A percentile compares a stretch with the other conserved stretches of the same genome.
phyloP scores from a whole-genome alignment of 495 filamentous ascomycete species.

The Tuber melanosporum region DNA sequence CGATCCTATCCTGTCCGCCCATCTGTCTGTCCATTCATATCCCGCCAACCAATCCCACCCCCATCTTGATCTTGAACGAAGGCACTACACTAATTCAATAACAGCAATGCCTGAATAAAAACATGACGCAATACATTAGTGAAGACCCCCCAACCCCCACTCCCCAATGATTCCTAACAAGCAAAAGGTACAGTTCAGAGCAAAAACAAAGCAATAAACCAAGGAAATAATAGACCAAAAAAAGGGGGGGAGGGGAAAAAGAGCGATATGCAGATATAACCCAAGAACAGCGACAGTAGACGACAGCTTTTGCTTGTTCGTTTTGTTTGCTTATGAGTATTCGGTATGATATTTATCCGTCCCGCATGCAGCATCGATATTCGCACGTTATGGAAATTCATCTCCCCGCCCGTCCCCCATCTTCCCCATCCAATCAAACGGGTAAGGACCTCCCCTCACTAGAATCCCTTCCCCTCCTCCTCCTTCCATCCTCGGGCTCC shows the following conservation, averaged over 20 bases:
- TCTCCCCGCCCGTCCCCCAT: background rate
- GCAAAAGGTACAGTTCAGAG: background rate
- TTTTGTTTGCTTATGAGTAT: background rate
- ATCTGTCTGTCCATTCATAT: background rate
- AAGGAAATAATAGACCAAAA: background rate
- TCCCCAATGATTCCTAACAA: background rate
- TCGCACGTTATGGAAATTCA: background rate
- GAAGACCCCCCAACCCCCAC: background rate
- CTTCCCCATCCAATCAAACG: conserved; percentile 9
- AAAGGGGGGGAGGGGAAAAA: too few species aligned
- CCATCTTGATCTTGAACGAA: background rate
- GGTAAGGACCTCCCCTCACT: conserved; percentile 20
- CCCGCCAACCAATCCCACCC: background rate
- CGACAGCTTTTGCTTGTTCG: background rate
- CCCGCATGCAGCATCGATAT: background rate
- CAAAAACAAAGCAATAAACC: background rate
- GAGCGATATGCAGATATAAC: background rate
- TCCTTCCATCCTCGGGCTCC: conserved; percentile 22
- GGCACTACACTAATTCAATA: background rate
- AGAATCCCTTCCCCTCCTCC: conserved; percentile 22
- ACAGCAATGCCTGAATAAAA: background rate
- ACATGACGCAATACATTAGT: background rate
- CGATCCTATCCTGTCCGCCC: background rate
- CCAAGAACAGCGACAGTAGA: background rate
- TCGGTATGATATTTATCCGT: background rate